Percentiles rank a stretch among this genome's conserved stretches.
phyloP scores from a whole-genome alignment of 306 rosid species.

The Boehmeria nivea region DNA sequence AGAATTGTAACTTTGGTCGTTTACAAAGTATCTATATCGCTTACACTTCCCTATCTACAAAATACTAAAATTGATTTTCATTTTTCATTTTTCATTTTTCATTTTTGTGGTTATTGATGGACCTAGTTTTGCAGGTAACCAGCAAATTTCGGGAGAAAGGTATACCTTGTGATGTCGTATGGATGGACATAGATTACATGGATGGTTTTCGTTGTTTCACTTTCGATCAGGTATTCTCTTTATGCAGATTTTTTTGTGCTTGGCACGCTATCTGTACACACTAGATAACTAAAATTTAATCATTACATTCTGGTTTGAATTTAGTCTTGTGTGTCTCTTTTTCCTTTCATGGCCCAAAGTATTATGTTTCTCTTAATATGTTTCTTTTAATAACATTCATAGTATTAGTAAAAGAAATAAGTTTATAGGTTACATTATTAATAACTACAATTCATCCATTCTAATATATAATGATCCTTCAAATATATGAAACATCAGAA shows the following conservation, averaged over 20 bases:
- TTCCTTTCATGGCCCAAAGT: too few species aligned
- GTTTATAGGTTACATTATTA: neutral
- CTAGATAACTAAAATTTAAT: too few species aligned
- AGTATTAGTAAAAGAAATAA: neutral
- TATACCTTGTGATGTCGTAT: conserved; percentile 85
- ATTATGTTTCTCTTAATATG: too few species aligned
- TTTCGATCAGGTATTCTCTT: conserved; percentile 59
- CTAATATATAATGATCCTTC: neutral
- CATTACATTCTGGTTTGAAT: too few species aligned
- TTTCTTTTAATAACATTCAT: too few species aligned
- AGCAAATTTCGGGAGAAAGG: conserved; percentile 58
- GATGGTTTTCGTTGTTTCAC: conserved; percentile 93
- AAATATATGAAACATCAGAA: neutral
- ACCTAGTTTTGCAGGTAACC: conserved; percentile 55
- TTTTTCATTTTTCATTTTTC: conserved; percentile 10
- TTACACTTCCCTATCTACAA: too few species aligned
- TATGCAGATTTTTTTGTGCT: neutral
- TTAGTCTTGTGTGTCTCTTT: too few species aligned
- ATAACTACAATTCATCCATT: neutral
- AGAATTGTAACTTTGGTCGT: neutral
- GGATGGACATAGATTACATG: conserved; percentile 98
- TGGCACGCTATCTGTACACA: too few species aligned
- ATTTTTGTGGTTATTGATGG: conserved; percentile 16
- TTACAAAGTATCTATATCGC: neutral
- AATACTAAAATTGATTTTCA: neutral